Base-by-base conservation (phyloP, 1,284 basidiomycete genomes). In the Hypsizygus ulmarius region DNA sequence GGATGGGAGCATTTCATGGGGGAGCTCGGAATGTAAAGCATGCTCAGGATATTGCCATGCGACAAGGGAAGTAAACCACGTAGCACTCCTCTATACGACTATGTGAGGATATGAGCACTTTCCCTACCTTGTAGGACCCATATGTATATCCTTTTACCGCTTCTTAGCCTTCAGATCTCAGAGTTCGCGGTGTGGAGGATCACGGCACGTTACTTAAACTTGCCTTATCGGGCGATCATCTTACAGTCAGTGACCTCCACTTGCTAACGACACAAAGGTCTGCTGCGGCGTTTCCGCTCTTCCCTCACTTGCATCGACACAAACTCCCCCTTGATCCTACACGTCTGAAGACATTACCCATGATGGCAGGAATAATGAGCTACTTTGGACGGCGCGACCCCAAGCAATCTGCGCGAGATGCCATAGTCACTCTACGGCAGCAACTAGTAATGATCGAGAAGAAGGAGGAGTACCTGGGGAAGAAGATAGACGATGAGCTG, bases 391-490 rank as follows among this genome's bases (percentile, higher is more conserved):
- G 82, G 58, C 83, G 83, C 64, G 89, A 94, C 65, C 75, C 87
- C 28, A 90, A 89, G 66, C 81, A 86, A 67, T 75, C 81, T 29
- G 84, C 91, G 29, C 79, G 91, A 59, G 89, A 93, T 64, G 89
- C 93, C 39, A 96, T 96, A 65, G 88, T 96, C 51, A 77, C 73
- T 28, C 76, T 96, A 59, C 81, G 93, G 60, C 85, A 93, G 69
- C 90, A 94, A 65, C 78, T 95, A 54, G 83, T 95, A 69, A 90
- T 97, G 84, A 86, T 99, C 59, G 94, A 98, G 80, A 99, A 98
- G 91, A 97, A 97, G 78, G 97, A 99, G 75, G 95, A 98, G 70
- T 79, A 92, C 70, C 75, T 98, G 56, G 87, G 90, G 77, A 94
- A 92, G 80, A 95, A 97, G 85, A 93, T 99, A 59, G 93, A 97